A percentile compares a stretch with the other conserved stretches of the same genome.
These are phyloP conservation scores for Acanthamoeba royreba DNA, from an alignment of 208 protist genomes.

Conservation along the genomic window DNA sequence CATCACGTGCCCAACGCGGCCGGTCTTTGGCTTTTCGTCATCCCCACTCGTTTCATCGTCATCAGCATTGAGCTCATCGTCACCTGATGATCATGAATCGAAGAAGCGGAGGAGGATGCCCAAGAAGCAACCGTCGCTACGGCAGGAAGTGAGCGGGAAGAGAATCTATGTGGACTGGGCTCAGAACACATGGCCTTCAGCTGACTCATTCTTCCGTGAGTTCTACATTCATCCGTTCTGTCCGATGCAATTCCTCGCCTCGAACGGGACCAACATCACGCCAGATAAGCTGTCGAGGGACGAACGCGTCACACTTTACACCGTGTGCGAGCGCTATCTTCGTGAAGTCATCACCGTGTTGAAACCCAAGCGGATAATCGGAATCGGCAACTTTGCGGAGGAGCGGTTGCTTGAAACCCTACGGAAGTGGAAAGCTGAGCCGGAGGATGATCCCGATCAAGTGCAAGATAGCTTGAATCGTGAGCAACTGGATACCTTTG, in stretches of 20 bases:
- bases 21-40: slow-evolving; percentile 5
- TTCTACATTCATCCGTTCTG: slow-evolving; percentile 14
- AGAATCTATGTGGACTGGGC: background rate
- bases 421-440: background rate
- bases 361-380: background rate
- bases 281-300: background rate
- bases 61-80: too few relatives aligned
- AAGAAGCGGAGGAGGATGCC: background rate
- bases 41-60: background rate
- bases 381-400: slow-evolving; percentile 21
- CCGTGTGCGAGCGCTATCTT: background rate
- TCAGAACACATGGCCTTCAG: background rate
- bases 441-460: background rate
- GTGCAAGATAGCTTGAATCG: too few relatives aligned
- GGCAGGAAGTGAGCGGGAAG: slow-evolving; percentile 26
- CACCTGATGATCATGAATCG: background rate
- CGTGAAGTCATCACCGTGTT: background rate
- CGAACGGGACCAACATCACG: background rate
- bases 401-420: background rate
- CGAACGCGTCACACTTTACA: background rate
- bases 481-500: background rate
- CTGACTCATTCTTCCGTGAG: background rate
- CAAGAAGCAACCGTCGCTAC: background rate
- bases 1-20: background rate
- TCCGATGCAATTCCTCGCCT: background rate